Conservation (phyloP, 306 rosid genomes). For the Datisca glomerata region DNA sequence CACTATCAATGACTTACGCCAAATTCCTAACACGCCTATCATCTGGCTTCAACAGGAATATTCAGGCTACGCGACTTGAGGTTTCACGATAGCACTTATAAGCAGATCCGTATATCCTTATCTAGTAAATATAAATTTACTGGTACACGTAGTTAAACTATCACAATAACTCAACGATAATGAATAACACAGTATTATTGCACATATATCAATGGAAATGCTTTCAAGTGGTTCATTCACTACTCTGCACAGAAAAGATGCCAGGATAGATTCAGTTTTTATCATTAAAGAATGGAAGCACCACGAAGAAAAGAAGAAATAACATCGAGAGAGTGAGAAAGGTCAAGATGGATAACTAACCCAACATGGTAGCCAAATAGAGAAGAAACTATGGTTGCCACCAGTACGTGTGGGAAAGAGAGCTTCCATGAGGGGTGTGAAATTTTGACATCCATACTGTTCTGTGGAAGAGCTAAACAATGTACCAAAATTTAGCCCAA, state of each 20-base stretch:
- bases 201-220: conserved; percentile 74
- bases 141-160: too few species aligned
- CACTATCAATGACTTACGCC: too few species aligned
- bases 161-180: too few species aligned
- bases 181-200: too few species aligned
- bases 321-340: background rate
- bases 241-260: conserved; percentile 40
- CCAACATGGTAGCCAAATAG: conserved; percentile 91
- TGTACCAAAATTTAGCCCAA: conserved; percentile 21
- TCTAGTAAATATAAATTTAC: too few species aligned
- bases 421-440: conserved; percentile 80
- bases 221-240: conserved; percentile 96
- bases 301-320: conserved; percentile 5
- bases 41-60: too few species aligned
- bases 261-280: background rate
- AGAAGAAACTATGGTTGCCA: conserved; percentile 67
- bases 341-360: conserved; percentile 41
- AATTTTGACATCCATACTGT: conserved; percentile 29
- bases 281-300: background rate
- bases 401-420: conserved; percentile 74
- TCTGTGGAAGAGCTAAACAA: conserved; percentile 41
- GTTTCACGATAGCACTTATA: too few species aligned
- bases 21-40: too few species aligned
- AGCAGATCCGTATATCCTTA: too few species aligned
- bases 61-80: too few species aligned